A percentile compares a stretch with the other conserved stretches of the same genome.
phyloP scores from a whole-genome alignment of 2,329 filamentous ascomycete species.

The Aspergillus pseudotamarii region DNA sequence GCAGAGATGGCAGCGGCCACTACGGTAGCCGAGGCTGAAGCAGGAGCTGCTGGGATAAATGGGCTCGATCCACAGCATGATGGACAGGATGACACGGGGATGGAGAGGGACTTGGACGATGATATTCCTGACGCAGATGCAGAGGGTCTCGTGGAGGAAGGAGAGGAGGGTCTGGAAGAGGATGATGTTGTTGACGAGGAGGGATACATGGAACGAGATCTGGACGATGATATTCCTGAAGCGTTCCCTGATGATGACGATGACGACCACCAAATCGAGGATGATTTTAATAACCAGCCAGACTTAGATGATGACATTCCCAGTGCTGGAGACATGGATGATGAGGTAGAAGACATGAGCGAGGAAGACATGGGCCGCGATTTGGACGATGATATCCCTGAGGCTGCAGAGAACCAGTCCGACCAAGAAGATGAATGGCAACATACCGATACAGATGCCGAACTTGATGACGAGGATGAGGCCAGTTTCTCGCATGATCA shows the following conservation, averaged over 20 bases:
- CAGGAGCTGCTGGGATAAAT: constrained; percentile 39
- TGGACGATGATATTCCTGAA: constrained; percentile 75
- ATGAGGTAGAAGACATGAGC: constrained; percentile 53
- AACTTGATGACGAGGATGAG: constrained; percentile 51
- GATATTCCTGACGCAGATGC: constrained; percentile 49
- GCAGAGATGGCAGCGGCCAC: constrained; percentile 73
- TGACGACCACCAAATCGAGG: constrained; percentile 40
- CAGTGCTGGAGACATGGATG: constrained; percentile 48
- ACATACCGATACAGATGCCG: constrained; percentile 75
- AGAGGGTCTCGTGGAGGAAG: constrained; percentile 44
- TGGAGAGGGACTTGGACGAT: constrained; percentile 47
- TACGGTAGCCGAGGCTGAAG: constrained; percentile 57
- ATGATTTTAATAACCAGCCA: constrained; percentile 48
- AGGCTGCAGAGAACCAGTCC: constrained; percentile 49
- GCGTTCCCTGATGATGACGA: constrained; percentile 51
- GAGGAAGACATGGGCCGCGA: constrained; percentile 65
- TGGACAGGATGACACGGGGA: constrained; percentile 37
- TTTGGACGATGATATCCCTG: constrained; percentile 71
- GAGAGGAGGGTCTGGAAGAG: constrained; percentile 50
- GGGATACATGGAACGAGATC: constrained; percentile 58
- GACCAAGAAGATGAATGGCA: constrained; percentile 67
- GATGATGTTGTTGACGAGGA: constrained; percentile 59
- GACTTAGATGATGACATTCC: constrained; percentile 64
- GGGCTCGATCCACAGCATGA: constrained; percentile 34
- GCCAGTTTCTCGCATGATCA: constrained; percentile 30